phyloP scores from a whole-genome alignment of 192 early-diverging fungal species.

The Linderina pennispora region DNA sequence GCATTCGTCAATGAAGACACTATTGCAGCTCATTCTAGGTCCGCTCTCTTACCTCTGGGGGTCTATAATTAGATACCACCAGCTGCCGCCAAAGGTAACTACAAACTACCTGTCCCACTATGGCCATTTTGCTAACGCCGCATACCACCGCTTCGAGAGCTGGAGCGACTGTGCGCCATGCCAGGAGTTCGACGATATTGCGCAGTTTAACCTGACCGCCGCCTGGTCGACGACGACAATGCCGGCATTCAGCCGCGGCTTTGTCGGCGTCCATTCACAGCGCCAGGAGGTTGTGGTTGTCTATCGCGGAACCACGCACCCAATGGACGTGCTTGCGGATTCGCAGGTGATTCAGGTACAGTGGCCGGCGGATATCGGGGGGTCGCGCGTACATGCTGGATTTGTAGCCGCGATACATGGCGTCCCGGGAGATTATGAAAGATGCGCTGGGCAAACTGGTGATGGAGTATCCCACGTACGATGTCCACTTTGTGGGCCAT shows the following conservation, averaged over 20 bases:
- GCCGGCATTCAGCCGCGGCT: conserved; percentile 30
- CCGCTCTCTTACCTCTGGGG: no score
- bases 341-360: conserved; percentile 5
- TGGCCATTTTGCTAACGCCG: conserved; percentile 19
- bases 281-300: conserved; percentile 4
- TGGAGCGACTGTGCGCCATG: conserved; percentile 7
- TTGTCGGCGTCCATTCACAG: conserved; percentile 12
- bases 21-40: no score
- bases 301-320: conserved; percentile 32
- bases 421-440: conserved; percentile 3
- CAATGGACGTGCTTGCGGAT: conserved; percentile 25
- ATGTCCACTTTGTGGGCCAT: conserved; percentile 27
- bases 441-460: conserved; percentile 1
- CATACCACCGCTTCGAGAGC: conserved; percentile 32
- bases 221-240: conserved; percentile 24
- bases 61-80: no score
- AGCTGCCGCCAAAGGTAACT: no score
- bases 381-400: conserved; percentile 19
- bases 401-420: conserved; percentile 28
- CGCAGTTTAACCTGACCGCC: neutral
- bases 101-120: conserved; percentile 3
- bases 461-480: neutral
- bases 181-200: conserved; percentile 15
- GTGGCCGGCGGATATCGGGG: conserved; percentile 4
- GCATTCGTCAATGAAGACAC: no score